These are phyloP conservation scores for Candida corydali DNA, from an alignment of 805 yeast genomes.

Conservation along the genomic window DNA sequence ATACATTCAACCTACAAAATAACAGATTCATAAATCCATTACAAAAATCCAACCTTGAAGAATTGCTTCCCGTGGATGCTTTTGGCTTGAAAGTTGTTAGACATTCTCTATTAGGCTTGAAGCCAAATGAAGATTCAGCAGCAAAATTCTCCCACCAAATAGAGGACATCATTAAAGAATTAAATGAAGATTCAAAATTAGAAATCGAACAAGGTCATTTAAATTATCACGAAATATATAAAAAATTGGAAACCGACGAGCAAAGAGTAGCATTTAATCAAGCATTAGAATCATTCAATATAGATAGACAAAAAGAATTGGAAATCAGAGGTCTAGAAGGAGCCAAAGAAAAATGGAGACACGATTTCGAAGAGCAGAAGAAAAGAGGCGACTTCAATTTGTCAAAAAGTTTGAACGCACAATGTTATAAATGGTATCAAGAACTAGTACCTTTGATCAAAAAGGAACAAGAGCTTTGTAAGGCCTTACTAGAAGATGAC, in stretches of 20 bases:
- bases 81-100: slow-evolving; percentile 76
- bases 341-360: slow-evolving; percentile 86
- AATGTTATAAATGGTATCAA: slow-evolving; percentile 80
- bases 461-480: slow-evolving; percentile 59
- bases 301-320: slow-evolving; percentile 67
- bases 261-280: slow-evolving; percentile 52
- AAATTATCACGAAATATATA: slow-evolving; percentile 64
- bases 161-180: slow-evolving; percentile 21
- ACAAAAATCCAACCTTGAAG: slow-evolving; percentile 26
- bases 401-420: slow-evolving; percentile 57
- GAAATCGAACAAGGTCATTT: slow-evolving; percentile 5
- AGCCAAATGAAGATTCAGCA: slow-evolving; percentile 12
- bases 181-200: slow-evolving; percentile 8
- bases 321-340: slow-evolving; percentile 81
- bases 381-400: slow-evolving; percentile 46
- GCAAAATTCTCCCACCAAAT: slow-evolving; percentile 13
- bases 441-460: slow-evolving; percentile 67
- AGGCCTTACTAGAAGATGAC: slow-evolving; percentile 35
- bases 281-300: slow-evolving; percentile 65
- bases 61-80: slow-evolving; percentile 65
- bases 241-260: slow-evolving; percentile 42
- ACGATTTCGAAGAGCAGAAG: slow-evolving; percentile 65
- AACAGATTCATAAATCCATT: slow-evolving; percentile 28
- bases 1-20: slow-evolving; percentile 16
- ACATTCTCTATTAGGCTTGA: slow-evolving; percentile 55